Percentiles rank a stretch among this genome's conserved stretches.
Evolutionary conservation across 2,329 filamentous ascomycete species (phyloP).

Genomic region (Alternaria ventricosa): DNA sequence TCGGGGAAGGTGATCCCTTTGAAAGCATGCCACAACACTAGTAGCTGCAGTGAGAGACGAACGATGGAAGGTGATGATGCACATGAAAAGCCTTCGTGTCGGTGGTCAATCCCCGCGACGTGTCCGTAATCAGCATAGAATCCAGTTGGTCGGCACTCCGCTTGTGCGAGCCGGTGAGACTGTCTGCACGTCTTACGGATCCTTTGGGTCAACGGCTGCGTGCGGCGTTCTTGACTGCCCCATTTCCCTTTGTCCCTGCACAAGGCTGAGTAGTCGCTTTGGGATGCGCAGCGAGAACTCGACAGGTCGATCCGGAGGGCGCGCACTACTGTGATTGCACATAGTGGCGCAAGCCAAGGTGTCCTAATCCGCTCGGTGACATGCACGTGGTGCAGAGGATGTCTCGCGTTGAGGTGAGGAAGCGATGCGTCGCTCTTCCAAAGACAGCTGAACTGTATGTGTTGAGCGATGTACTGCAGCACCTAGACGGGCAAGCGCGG

Average conservation of each 20-base stretch:
- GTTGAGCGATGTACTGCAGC: conserved; percentile 13
- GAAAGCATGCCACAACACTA: neutral
- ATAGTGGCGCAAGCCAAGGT: conserved; percentile 14
- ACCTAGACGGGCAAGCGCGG: conserved; percentile 6
- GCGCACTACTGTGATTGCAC: conserved; percentile 4
- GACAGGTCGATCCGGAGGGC: conserved; percentile 1
- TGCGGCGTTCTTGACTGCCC: conserved; percentile 30
- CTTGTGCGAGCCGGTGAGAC: conserved; percentile 37
- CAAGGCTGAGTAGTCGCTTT: conserved; percentile 10
- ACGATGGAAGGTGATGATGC: neutral
- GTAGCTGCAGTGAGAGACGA: neutral
- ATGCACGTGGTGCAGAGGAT: conserved; percentile 18
- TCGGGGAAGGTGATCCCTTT: neutral
- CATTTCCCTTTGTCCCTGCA: conserved; percentile 16
- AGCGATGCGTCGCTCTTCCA: conserved; percentile 1
- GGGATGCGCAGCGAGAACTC: neutral
- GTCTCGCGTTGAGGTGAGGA: conserved; percentile 13
- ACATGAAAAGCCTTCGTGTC: neutral
- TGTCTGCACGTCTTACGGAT: conserved; percentile 24
- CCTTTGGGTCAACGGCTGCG: conserved; percentile 23
- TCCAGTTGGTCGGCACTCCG: conserved; percentile 19
- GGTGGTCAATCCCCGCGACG: neutral
- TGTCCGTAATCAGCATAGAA: conserved; percentile 7
- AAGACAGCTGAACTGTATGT: conserved; percentile 4
- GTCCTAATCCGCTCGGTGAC: conserved; percentile 10